Evolutionary conservation across 176 grass and related monocot species (phyloP).

Genomic region (Eremochloa ophiuroides): DNA sequence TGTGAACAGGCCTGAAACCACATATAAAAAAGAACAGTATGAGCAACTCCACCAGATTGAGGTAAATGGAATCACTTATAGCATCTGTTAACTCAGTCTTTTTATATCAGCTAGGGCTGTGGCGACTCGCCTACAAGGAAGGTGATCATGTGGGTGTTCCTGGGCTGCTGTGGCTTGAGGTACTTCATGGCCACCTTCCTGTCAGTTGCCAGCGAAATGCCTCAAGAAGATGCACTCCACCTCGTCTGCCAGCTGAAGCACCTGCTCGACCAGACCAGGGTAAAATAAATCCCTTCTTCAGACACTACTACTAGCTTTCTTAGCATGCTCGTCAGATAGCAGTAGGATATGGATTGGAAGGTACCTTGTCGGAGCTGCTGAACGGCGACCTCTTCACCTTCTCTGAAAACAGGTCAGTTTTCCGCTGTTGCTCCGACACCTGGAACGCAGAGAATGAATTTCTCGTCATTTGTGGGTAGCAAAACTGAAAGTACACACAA

Average conservation of each 20-base stretch:
- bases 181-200: conserved; percentile 79
- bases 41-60: not conserved
- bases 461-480: not conserved
- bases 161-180: conserved; percentile 68
- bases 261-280: conserved; percentile 33
- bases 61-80: not conserved
- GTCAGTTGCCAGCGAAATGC: conserved; percentile 71
- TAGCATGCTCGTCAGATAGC: not conserved
- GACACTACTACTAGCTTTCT: no score
- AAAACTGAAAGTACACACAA: not conserved
- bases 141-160: conserved; percentile 75
- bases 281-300: not conserved
- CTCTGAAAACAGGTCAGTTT: conserved; percentile 43
- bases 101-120: not conserved
- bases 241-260: conserved; percentile 77
- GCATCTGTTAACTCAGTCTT: not conserved
- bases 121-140: conserved; percentile 69
- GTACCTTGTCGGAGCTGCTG: conserved; percentile 96
- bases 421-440: conserved; percentile 72
- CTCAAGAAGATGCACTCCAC: conserved; percentile 76
- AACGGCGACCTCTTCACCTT: conserved; percentile 80
- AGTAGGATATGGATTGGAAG: not conserved
- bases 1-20: conserved; percentile 75
- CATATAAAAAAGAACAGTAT: not conserved
- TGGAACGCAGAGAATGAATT: not conserved